Percentiles rank a stretch among this genome's conserved stretches.
Conservation (phyloP, 192 early-diverging fungal species). For the Backusella luteola region DNA sequence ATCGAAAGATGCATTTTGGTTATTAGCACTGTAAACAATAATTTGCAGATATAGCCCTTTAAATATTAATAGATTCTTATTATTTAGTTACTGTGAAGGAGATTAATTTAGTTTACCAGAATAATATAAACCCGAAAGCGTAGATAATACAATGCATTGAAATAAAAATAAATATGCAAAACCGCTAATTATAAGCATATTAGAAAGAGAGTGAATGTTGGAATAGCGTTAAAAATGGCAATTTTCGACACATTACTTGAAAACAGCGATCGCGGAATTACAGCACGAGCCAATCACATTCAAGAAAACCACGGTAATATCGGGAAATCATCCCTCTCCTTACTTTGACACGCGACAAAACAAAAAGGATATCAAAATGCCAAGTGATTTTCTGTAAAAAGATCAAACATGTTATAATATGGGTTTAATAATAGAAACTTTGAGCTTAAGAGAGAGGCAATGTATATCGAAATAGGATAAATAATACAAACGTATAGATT, state of each 20-base stretch:
- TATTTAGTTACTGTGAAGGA: no score
- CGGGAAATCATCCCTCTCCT: not conserved
- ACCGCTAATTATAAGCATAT: not conserved
- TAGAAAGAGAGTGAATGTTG: not conserved
- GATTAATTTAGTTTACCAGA: not conserved
- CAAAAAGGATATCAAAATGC: not conserved
- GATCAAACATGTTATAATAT: not conserved
- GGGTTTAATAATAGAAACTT: not conserved
- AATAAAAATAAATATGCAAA: conserved; percentile 4
- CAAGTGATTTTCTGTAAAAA: conserved; percentile 5
- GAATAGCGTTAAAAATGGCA: not conserved
- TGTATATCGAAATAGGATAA: not conserved
- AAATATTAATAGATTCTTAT: no score
- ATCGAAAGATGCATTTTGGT: not conserved
- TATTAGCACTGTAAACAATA: not conserved
- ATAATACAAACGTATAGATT: not conserved
- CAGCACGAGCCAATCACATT: not conserved
- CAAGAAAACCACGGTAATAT: not conserved
- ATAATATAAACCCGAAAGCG: not conserved
- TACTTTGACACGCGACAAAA: not conserved
- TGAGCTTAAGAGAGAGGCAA: not conserved
- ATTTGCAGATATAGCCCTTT: no score
- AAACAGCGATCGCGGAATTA: not conserved
- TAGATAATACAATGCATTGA: not conserved
- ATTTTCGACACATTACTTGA: not conserved